Percentiles rank a stretch among this genome's conserved stretches.
These are phyloP conservation scores for Arabis alpina DNA, from an alignment of 345 rosid species.

Conservation along the genomic window DNA sequence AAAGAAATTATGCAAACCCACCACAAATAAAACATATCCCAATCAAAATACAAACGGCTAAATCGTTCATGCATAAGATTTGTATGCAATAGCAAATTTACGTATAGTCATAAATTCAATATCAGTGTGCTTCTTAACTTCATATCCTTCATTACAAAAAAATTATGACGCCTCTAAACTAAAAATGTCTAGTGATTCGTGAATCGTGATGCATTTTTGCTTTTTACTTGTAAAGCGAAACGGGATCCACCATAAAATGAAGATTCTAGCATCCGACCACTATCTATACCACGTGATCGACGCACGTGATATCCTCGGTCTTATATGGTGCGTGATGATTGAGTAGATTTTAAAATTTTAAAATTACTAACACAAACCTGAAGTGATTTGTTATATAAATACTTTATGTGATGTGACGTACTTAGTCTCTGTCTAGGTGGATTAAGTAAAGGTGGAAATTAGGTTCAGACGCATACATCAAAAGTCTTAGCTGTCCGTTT, in stretches of 20 bases:
- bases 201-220: constrained; percentile 28
- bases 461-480: constrained; percentile 3
- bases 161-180: too few species aligned
- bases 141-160: too few species aligned
- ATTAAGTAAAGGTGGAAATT: background rate
- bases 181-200: too few species aligned
- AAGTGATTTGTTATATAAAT: background rate
- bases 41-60: too few species aligned
- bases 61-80: too few species aligned
- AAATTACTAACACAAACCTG: background rate
- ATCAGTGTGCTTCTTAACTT: too few species aligned
- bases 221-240: background rate
- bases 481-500: background rate
- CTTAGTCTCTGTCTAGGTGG: constrained; percentile 5
- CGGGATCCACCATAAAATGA: constrained; percentile 30
- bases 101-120: too few species aligned
- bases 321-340: too few species aligned
- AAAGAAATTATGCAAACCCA: too few species aligned
- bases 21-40: too few species aligned
- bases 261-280: constrained; percentile 33
- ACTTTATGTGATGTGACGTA: background rate
- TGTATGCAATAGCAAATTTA: too few species aligned
- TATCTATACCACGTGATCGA: constrained; percentile 36
- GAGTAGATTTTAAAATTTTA: too few species aligned
- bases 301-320: constrained; percentile 33